These are phyloP conservation scores for Yamadazyma endophytica DNA, from an alignment of 805 yeast genomes.

Conservation along the genomic window DNA sequence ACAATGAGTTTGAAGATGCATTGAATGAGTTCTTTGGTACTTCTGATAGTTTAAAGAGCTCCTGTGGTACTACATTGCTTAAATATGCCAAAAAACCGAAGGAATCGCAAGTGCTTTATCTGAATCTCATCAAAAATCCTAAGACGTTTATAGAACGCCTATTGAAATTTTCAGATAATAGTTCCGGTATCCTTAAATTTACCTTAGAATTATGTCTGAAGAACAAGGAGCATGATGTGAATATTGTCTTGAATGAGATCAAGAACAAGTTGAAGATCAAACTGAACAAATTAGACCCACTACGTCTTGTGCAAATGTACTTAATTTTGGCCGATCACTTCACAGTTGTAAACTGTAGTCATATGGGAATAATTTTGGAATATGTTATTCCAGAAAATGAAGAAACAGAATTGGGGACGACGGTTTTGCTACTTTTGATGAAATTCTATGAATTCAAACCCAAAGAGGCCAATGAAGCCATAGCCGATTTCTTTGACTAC, in stretches of 20 bases:
- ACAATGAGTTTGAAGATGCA: too few species aligned
- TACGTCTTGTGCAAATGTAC: too few species aligned
- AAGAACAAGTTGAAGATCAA: slow-evolving; percentile 7
- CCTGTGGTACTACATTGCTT: too few species aligned
- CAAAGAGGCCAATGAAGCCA: slow-evolving; percentile 11
- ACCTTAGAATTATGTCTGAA: too few species aligned
- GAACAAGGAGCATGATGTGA: too few species aligned
- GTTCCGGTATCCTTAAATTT: too few species aligned
- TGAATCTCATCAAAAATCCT: slow-evolving; percentile 14
- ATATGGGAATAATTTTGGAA: slow-evolving; percentile 16
- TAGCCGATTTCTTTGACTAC: slow-evolving; percentile 20
- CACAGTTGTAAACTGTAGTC: slow-evolving; percentile 14
- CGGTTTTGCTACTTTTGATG: slow-evolving; percentile 18
- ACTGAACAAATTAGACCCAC: slow-evolving; percentile 1
- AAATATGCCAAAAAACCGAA: too few species aligned
- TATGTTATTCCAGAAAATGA: slow-evolving; percentile 13
- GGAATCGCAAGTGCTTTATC: slow-evolving; percentile 9
- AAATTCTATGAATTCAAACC: slow-evolving; percentile 15
- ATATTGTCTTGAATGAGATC: slow-evolving; percentile 5
- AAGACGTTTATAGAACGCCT: too few species aligned
- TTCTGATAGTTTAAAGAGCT: too few species aligned
- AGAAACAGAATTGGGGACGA: slow-evolving; percentile 11
- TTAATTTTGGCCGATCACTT: too few species aligned
- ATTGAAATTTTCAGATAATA: too few species aligned
- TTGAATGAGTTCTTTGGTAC: too few species aligned